These are phyloP conservation scores for Cyclaneusma minus DNA, from an alignment of 2,329 filamentous ascomycete genomes.

Conservation along the genomic window DNA sequence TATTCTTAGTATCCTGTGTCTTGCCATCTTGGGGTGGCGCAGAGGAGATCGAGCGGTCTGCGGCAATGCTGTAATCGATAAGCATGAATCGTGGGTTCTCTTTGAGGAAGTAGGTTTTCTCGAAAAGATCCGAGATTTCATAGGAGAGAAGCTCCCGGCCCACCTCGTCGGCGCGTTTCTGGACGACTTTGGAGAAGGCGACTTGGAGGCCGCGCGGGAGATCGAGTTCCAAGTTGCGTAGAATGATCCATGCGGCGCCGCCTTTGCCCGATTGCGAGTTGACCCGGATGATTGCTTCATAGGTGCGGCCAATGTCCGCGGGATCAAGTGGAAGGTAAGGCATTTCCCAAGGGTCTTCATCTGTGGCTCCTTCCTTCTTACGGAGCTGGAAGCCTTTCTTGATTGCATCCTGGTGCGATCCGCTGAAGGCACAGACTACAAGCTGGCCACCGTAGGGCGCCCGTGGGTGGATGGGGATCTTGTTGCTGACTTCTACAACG, in stretches of 20 bases:
- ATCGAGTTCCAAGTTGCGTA: constrained; percentile 77
- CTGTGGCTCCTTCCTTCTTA: constrained; percentile 37
- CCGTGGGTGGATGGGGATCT: constrained; percentile 82
- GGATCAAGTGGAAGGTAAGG: constrained; percentile 91
- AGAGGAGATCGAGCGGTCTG: constrained; percentile 66
- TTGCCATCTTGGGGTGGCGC: constrained; percentile 51
- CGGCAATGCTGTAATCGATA: constrained; percentile 80
- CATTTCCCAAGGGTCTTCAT: constrained; percentile 63
- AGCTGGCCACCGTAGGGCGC: constrained; percentile 84
- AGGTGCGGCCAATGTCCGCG: constrained; percentile 85
- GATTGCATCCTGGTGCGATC: constrained; percentile 90
- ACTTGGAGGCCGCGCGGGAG: constrained; percentile 85
- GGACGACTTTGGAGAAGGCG: constrained; percentile 78
- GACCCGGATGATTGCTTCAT: constrained; percentile 94
- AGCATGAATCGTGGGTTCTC: constrained; percentile 73
- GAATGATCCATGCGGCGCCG: constrained; percentile 86
- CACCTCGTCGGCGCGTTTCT: constrained; percentile 62
- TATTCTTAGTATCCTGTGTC: constrained; percentile 61
- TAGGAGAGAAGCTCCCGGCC: constrained; percentile 70
- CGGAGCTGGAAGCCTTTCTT: constrained; percentile 77
- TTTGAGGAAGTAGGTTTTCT: constrained; percentile 72
- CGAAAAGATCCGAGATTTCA: constrained; percentile 81
- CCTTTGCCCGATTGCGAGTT: constrained; percentile 95
- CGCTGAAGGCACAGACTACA: constrained; percentile 84
- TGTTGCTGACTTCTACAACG: constrained; percentile 81